A percentile compares a stretch with the other conserved stretches of the same genome.
Conservation (phyloP, 2,329 filamentous ascomycete species). For the Orbilia ellipsospora region DNA sequence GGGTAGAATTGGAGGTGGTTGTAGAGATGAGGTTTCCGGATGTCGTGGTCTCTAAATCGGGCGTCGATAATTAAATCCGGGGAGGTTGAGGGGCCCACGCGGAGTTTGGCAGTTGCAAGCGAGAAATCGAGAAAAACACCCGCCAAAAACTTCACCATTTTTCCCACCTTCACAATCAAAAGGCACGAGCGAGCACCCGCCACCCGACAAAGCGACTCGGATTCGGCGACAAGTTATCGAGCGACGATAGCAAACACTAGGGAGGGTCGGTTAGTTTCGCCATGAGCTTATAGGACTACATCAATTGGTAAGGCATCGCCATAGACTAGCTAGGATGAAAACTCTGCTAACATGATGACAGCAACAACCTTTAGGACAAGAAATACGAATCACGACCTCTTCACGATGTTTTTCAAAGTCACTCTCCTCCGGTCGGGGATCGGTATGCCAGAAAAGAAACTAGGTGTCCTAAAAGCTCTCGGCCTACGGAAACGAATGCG, state of each 20-base stretch:
- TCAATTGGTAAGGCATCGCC: conserved; percentile 11
- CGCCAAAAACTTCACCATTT: not conserved
- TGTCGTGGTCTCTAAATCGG: too few species aligned
- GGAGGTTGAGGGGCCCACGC: conserved; percentile 4
- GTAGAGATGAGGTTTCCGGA: too few species aligned
- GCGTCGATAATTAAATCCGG: not conserved
- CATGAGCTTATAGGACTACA: conserved; percentile 31
- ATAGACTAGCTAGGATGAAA: not conserved
- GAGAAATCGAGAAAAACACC: not conserved
- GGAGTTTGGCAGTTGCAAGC: conserved; percentile 24
- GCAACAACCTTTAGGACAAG: conserved; percentile 16
- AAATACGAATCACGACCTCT: conserved; percentile 25
- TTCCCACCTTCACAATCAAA: not conserved
- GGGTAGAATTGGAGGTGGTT: conserved; percentile 8
- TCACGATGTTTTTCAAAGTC: conserved; percentile 82
- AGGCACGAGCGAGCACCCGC: too few species aligned
- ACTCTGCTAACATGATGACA: conserved; percentile 3
- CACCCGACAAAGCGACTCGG: not conserved
- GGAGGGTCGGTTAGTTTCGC: not conserved
- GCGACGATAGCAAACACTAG: not conserved
- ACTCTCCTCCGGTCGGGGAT: conserved; percentile 90
- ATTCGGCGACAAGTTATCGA: not conserved
- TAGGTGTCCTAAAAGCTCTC: conserved; percentile 83
- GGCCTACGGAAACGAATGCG: conserved; percentile 85
- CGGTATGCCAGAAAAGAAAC: conserved; percentile 81